Base-by-base conservation (phyloP, 2,329 filamentous ascomycete species). In the Ophiostoma triangulosporum region DNA sequence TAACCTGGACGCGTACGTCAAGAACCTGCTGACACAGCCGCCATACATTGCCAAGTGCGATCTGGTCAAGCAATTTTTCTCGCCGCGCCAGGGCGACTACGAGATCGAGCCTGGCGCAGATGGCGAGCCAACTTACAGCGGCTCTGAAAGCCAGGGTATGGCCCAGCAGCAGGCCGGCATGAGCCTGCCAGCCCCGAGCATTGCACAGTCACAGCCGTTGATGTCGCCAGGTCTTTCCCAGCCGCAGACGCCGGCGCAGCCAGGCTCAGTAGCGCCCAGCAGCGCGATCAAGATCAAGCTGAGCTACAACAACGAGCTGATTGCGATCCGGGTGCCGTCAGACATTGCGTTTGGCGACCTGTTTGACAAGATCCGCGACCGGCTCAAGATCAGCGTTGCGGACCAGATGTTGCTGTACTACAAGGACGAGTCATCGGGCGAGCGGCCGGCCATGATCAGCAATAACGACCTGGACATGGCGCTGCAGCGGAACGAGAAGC, bases 1-100 rank as follows among this genome's bases (percentile, higher is more conserved):
- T 65, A 96, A 95, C 64, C 73, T 98, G 36, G 90, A 98, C 63
- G 87, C 91, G 51, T 98, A 98, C 63, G 88, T 98, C 61, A 94
- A 94, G 70, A 91, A 93, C 62, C 75, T 98, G 22, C 73, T 98
- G 8, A 77, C 79, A 33, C 84, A 97, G 67, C 87, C 88, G 3
- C 72, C 78, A 0, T 88, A 96, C 64, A 96, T 98, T 58, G 81
- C 88, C 1, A 80, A 83, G 60, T 93, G 88, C 64, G 81, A 83
- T 54, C 72, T 97, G 8, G 91, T 97, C 20, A 86, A 87, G 64
- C 83, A 90, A 62, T 88, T 98, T 68, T 97, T 98, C 65, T 84
- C 84, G 1, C 93, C 93, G 4, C 79, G 90, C 52, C 83, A 90
- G 62, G 88, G 88, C 32, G 93, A 98, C 66, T 95, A 93, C 64